Percentiles rank a stretch among this genome's conserved stretches.
phyloP scores from a whole-genome alignment of 1,284 basidiomycete species.

The Marasmius sp. region DNA sequence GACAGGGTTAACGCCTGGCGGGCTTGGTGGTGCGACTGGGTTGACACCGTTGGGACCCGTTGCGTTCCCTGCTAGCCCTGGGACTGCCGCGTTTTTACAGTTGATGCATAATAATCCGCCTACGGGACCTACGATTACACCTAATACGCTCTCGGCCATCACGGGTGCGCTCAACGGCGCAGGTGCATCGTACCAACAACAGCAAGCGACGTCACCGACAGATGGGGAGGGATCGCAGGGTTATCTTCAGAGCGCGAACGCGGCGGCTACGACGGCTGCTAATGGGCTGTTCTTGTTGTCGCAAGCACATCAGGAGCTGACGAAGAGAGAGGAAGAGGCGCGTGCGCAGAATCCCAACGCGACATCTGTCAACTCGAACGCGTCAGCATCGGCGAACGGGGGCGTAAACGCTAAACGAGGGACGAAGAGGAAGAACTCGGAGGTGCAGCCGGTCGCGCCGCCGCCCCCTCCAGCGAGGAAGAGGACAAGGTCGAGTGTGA shows the following conservation, averaged over 20 bases:
- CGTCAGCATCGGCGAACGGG: neutral
- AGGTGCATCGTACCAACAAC: slow-evolving; percentile 15
- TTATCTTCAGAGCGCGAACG: slow-evolving; percentile 47
- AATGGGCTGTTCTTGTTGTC: slow-evolving; percentile 92
- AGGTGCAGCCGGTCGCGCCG: slow-evolving; percentile 32
- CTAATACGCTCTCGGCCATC: slow-evolving; percentile 85
- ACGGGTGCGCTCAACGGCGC: slow-evolving; percentile 62
- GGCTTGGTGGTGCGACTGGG: slow-evolving; percentile 43
- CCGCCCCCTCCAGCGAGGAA: slow-evolving; percentile 19
- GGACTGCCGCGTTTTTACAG: slow-evolving; percentile 89
- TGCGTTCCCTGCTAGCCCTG: slow-evolving; percentile 84
- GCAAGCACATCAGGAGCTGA: slow-evolving; percentile 93
- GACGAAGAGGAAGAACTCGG: slow-evolving; percentile 67
- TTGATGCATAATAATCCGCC: slow-evolving; percentile 79
- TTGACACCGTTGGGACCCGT: slow-evolving; percentile 82
- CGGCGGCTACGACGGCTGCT: slow-evolving; percentile 69
- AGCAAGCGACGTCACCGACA: slow-evolving; percentile 18
- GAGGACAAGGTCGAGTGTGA: slow-evolving; percentile 2
- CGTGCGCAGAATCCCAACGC: slow-evolving; percentile 31
- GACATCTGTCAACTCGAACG: slow-evolving; percentile 24
- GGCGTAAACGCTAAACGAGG: slow-evolving; percentile 47
- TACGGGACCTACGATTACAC: slow-evolving; percentile 79
- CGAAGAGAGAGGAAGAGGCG: slow-evolving; percentile 87
- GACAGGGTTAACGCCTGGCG: slow-evolving; percentile 39
- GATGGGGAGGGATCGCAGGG: slow-evolving; percentile 3